Conservation (phyloP, 176 grass and related monocot species). For the Aegilops umbellulata region DNA sequence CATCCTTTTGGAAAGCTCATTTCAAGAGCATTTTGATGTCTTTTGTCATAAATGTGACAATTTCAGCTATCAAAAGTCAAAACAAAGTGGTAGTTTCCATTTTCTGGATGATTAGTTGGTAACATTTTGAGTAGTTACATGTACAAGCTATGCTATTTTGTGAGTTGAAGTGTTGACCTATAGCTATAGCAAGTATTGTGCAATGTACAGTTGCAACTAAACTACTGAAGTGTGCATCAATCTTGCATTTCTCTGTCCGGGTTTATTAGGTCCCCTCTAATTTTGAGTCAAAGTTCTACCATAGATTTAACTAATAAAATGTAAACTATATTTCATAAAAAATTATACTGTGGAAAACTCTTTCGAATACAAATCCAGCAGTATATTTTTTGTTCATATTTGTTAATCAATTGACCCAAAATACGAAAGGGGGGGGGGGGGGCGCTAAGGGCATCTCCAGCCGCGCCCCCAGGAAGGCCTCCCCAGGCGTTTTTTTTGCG, state of each 20-base stretch:
- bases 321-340: too few species aligned
- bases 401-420: too few species aligned
- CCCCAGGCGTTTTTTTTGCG: too few species aligned
- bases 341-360: too few species aligned
- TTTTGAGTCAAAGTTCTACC: too few species aligned
- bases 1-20: background rate
- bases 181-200: constrained; percentile 1
- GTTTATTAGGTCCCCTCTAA: too few species aligned
- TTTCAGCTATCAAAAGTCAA: constrained; percentile 22
- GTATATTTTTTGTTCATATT: too few species aligned
- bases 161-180: background rate
- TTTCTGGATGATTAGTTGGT: background rate
- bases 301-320: too few species aligned
- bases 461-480: too few species aligned
- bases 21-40: background rate
- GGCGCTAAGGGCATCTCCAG: too few species aligned
- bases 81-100: background rate
- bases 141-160: background rate
- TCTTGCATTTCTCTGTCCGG: background rate
- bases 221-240: background rate
- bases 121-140: background rate
- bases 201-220: background rate
- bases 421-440: too few species aligned
- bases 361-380: too few species aligned
- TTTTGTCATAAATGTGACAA: background rate